These are phyloP conservation scores for Flaveria sonorensis DNA, from an alignment of 129 eudicot species.

Conservation along the genomic window DNA sequence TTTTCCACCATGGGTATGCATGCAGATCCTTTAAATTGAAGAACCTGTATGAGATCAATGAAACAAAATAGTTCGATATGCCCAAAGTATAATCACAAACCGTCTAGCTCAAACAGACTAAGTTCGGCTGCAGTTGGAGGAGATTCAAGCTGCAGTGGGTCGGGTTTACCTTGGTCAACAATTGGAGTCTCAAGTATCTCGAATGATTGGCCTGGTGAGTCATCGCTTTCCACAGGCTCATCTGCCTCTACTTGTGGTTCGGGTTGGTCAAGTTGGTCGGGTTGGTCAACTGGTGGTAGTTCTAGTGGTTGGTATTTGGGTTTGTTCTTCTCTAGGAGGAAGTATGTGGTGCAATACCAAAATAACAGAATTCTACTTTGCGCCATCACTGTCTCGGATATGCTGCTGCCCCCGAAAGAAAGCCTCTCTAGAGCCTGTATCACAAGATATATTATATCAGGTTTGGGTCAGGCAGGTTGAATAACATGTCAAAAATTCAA, in stretches of 20 bases:
- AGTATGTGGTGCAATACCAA: slow-evolving; percentile 85
- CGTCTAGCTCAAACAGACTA: slow-evolving; percentile 76
- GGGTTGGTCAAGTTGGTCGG: slow-evolving; percentile 24
- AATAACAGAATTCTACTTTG: slow-evolving; percentile 75
- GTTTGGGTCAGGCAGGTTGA: too few relatives aligned
- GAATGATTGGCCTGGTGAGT: slow-evolving; percentile 47
- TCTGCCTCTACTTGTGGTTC: slow-evolving; percentile 36
- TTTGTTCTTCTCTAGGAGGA: slow-evolving; percentile 78
- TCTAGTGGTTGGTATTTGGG: slow-evolving; percentile 86
- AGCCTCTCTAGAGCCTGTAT: slow-evolving; percentile 84
- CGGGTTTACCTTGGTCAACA: slow-evolving; percentile 74
- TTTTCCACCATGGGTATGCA: slow-evolving; percentile 49
- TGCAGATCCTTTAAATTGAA: slow-evolving; percentile 51
- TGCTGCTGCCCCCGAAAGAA: slow-evolving; percentile 72
- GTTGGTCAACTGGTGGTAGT: slow-evolving; percentile 43
- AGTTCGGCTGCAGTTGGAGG: slow-evolving; percentile 63
- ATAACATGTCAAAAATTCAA: too few relatives aligned
- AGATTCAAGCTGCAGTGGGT: slow-evolving; percentile 57
- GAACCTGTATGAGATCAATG: slow-evolving; percentile 84
- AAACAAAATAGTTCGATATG: slow-evolving; percentile 51
- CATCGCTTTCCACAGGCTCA: slow-evolving; percentile 54
- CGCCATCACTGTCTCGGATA: slow-evolving; percentile 73
- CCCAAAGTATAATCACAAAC: slow-evolving; percentile 70
- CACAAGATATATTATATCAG: neutral
- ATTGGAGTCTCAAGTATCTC: slow-evolving; percentile 58